Evolutionary conservation across 1,139 yeast species (phyloP), one percentile per base, ranked within the genome.

Genomic region (Pichia sp.): DNA sequence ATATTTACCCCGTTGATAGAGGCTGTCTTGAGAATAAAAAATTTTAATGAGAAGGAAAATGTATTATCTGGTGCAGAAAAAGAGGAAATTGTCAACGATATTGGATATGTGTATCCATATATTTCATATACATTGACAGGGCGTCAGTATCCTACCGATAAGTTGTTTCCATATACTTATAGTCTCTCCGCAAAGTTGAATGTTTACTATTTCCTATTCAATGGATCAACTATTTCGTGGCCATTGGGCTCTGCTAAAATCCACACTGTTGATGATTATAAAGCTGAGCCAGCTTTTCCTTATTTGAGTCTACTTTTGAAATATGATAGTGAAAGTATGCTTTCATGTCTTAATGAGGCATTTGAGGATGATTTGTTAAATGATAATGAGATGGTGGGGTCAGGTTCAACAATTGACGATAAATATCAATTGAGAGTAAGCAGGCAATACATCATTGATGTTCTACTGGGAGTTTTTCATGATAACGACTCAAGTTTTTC

Each of bases 321-420:
- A 45, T 74, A 68, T 58, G 78, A 82, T 59, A 77, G 87, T 7
- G 76, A 81, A 34, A 80, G 79, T 45, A 79, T 85, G 73, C 75
- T 88, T 52, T 75, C 85, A 0, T 78, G 87, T 0, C 67, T 89
- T 59, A 86, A 88, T 65, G 95, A 87, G 65, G 87, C 85, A 34
- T 85, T 89, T 66, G 96, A 89, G 65, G 93, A 87, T 64, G 72
- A 85, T 0, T 74, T 77, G 47, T 67, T 89, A 53, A 88, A 89
- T 64, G 83, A 77, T 34, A 80, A 77, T 50, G 75, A 70, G 29
- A 63, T 68, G 10, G 42, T 43, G 11, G 64, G 55, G 47, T 64
- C 57, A 2, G 56, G 55, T 48, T 36, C 55, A 44, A 32, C 53
- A 48, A 51, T 71, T 67, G 47, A 58, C 4, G 62, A 53, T 19